Evolutionary conservation across 371 early-diverging fungal genomes (phyloP), one percentile per base, ranked within the genome.

Genomic region (Apophysomyces elegans): DNA sequence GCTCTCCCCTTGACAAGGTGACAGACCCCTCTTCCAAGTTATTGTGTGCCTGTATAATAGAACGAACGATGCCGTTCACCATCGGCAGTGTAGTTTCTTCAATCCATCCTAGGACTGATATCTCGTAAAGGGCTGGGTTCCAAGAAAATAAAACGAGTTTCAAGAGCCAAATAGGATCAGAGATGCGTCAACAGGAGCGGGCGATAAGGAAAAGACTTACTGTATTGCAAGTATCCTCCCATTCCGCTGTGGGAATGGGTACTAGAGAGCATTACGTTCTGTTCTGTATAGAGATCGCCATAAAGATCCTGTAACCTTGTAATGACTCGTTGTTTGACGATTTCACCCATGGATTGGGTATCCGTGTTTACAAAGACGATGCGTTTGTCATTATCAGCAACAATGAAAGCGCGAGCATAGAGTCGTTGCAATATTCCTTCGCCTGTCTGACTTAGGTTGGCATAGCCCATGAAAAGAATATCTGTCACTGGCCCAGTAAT

Each of bases 211-310:
- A 21, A 18, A 14, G 18, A 63, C 76, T 58, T 73, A 78, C 81
- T 74, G 44, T 86, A 76, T 71, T 86, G 82, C 9, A 80, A 62
- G 59, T 74, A 86, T 2, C 84, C 80, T 41, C 78, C 86, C 72
- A 84, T 76, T 4, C 80, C 78, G 62, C 84, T 78, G 64, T 91
- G 91, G 4, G 88, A 86, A 68, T 91, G 91, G n/a, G 88, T 91
- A 38, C 85, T 85, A 3, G 88, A 85, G 2, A 90, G 65, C 84
- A 87, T 82, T 46, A 91, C 73, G 68, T 91, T 91, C 14, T 82
- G 67, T n/a, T 63, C 69, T 6, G 73, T 78, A 47, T 75, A 83
- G 1, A 68, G 18, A 39, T 56, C 35, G 0, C 77, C 81, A 62
- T 62, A 74, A 7, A 37, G 56, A 5, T 12, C 38, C 61, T 73